Conservation (phyloP, 768 basidiomycete genomes). For the Mycena filopes region DNA sequence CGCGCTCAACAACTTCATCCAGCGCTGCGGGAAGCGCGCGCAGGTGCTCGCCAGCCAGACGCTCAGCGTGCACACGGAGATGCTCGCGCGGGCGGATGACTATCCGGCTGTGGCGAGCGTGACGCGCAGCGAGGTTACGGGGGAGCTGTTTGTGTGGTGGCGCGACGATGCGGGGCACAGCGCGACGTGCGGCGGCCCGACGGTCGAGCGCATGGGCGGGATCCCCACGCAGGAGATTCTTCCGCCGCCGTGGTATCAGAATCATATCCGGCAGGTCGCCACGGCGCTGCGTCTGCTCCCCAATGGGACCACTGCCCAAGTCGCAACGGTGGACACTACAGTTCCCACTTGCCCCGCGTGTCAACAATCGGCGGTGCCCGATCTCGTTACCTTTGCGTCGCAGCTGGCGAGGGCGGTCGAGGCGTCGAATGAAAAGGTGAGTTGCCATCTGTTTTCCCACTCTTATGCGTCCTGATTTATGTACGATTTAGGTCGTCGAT, state of each 20-base stretch:
- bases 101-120: background rate
- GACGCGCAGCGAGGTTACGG: background rate
- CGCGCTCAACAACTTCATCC: constrained; percentile 20
- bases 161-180: background rate
- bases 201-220: constrained; percentile 1
- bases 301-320: constrained; percentile 7
- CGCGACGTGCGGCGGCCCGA: constrained; percentile 12
- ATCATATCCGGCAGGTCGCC: constrained; percentile 7
- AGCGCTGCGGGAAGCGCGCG: constrained; percentile 20
- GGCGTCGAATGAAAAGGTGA: constrained; percentile 12
- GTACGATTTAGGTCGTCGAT: background rate
- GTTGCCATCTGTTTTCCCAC: background rate
- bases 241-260: constrained; percentile 17
- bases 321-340: background rate
- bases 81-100: background rate
- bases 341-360: constrained; percentile 15
- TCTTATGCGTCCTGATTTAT: background rate
- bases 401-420: constrained; percentile 13
- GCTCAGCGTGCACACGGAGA: background rate
- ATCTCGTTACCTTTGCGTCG: constrained; percentile 10
- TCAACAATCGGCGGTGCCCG: constrained; percentile 13
- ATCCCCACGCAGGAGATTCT: constrained; percentile 13
- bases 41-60: constrained; percentile 1
- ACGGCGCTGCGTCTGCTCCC: constrained; percentile 17
- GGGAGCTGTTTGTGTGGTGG: constrained; percentile 19